phyloP scores from a whole-genome alignment of 1,284 basidiomycete species.

The Ceratobasidium sp. region DNA sequence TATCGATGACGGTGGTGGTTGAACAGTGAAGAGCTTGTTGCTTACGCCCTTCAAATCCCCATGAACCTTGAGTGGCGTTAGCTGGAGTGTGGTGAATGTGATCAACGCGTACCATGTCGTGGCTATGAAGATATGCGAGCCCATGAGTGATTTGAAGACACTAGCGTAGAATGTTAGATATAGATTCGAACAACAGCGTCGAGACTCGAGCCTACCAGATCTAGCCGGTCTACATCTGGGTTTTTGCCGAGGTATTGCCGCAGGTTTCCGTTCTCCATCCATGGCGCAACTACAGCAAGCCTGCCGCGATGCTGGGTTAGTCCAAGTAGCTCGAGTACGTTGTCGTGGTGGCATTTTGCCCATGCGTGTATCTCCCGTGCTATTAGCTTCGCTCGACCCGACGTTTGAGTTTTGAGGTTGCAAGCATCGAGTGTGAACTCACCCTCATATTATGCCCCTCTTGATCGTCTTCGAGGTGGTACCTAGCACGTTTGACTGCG shows the following conservation, averaged over 20 bases:
- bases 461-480: not conserved
- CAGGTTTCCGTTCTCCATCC: conserved; percentile 15
- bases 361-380: conserved; percentile 5
- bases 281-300: not conserved
- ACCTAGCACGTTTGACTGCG: not conserved
- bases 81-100: not conserved
- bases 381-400: not conserved
- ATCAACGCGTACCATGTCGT: not conserved
- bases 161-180: not conserved
- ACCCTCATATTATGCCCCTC: not conserved
- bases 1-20: too few species aligned
- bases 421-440: not conserved
- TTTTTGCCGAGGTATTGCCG: conserved; percentile 5
- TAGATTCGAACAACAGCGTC: not conserved
- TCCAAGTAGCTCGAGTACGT: not conserved
- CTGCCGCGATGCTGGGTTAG: not conserved
- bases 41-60: not conserved
- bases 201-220: not conserved
- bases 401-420: not conserved
- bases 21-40: not conserved
- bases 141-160: not conserved
- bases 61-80: not conserved
- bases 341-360: not conserved
- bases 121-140: not conserved
- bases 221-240: not conserved